Base-by-base conservation (phyloP, 805 yeast species). In the Citeromyces matritensis region DNA sequence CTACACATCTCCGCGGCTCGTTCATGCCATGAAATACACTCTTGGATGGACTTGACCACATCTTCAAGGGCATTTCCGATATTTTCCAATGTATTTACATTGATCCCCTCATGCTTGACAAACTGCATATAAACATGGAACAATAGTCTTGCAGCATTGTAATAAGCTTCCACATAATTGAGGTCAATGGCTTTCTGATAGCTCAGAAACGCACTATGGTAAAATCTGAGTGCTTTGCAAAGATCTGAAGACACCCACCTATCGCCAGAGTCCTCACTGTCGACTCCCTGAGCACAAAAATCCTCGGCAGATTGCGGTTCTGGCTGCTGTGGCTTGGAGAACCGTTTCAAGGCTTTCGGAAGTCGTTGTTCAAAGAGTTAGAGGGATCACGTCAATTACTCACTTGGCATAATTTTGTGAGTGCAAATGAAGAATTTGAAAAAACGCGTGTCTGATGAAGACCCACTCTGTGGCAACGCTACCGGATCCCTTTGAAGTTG, bases 201-300 rank as follows among this genome's bases (percentile, higher is more conserved):
- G 27, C 47, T 40, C 8, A 44, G 46, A 37, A 57, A 66, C 0
- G 84, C 77, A 31, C 63, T 53, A 39, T 73, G 75, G 45, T 75
- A 78, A 39, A 76, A 76, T 26, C 86, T 47, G 9, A 78, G 47
- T 0, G 75, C 67, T 39, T 79, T 78, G 8, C 78, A 53, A 5
- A 75, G 45, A 41, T 78, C 86, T 0, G 82, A 70, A 1, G 69
- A 57, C 5, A 70, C 46, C 84, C 85, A 79, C 30, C 86, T 48
- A 43, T 78, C 86, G 0, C 83, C 88, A n/a, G 69, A 63, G 36
- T 78, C 86, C 44, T 78, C 88, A 34, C 69, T 73, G 8, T 55
- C 56, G 1, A 73, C 58, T 1, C 73, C 88, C 31, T 53, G 53
- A 23, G 67, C 72, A n/a, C 74, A 56, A 32, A 43, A 63, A 4